A percentile compares a stretch with the other conserved stretches of the same genome.
Conservation (phyloP, 192 early-diverging fungal species). For the Glomus cerebriforme region DNA sequence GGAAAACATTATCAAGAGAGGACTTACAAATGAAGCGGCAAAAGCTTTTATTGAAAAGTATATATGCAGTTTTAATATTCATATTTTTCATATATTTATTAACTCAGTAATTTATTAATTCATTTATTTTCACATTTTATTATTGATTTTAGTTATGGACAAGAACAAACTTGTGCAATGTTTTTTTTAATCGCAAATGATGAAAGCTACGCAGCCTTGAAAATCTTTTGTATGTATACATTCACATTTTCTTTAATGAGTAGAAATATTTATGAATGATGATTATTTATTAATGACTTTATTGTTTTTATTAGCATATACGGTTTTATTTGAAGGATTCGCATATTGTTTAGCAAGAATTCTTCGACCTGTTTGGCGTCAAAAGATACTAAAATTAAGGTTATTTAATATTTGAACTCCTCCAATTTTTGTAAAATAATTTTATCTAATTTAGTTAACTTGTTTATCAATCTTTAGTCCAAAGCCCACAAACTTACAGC, state of each 20-base stretch:
- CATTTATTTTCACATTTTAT: neutral
- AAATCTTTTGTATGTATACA: neutral
- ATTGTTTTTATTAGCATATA: neutral
- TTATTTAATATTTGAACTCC: no score
- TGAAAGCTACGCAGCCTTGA: slow-evolving; percentile 1
- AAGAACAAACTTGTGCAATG: slow-evolving; percentile 20
- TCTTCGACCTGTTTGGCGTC: slow-evolving; percentile 25
- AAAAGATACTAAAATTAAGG: slow-evolving; percentile 22
- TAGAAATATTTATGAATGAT: neutral
- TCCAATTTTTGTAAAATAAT: neutral
- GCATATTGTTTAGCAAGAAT: slow-evolving; percentile 22
- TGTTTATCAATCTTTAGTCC: no score
- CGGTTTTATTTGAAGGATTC: slow-evolving; percentile 23
- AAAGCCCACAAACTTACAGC: neutral
- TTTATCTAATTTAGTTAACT: neutral
- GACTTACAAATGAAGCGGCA: neutral
- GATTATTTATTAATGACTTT: neutral
- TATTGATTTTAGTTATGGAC: slow-evolving; percentile 12
- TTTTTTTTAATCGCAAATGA: neutral
- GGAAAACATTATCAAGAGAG: neutral
- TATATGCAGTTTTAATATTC: no score
- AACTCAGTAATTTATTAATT: neutral
- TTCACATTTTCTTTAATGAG: neutral
- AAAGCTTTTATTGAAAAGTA: slow-evolving; percentile 18
- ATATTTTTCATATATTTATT: neutral